Conservation (phyloP, 352 stramenopile genomes). For the Globisporangium recalcitrans region DNA sequence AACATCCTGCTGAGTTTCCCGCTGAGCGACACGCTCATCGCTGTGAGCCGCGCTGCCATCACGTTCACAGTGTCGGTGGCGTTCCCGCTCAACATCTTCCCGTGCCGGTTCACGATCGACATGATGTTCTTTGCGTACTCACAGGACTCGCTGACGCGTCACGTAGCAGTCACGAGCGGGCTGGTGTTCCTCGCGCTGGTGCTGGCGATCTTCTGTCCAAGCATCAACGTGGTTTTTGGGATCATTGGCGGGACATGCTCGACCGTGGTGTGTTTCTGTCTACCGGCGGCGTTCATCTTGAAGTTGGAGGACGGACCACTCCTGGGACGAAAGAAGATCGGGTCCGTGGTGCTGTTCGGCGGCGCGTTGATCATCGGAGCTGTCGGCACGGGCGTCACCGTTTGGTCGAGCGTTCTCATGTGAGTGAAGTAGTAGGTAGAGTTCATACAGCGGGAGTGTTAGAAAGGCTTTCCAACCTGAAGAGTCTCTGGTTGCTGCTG, state of each 20-base stretch:
- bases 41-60: constrained; percentile 74
- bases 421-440: not conserved
- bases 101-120: constrained; percentile 81
- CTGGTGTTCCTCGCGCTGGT: constrained; percentile 66
- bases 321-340: constrained; percentile 67
- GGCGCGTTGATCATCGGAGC: constrained; percentile 66
- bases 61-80: constrained; percentile 83
- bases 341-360: constrained; percentile 62
- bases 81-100: constrained; percentile 86
- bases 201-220: constrained; percentile 79
- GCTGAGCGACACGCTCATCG: constrained; percentile 71
- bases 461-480: not conserved
- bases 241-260: constrained; percentile 85
- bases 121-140: constrained; percentile 87
- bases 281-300: constrained; percentile 79
- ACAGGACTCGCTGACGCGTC: constrained; percentile 58
- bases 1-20: constrained; percentile 83
- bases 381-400: constrained; percentile 62
- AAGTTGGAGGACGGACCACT: constrained; percentile 76
- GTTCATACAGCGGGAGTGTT: not conserved
- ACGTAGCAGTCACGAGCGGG: constrained; percentile 54
- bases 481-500: too few species aligned
- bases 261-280: constrained; percentile 78
- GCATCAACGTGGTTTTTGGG: constrained; percentile 83
- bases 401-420: constrained; percentile 60